Percentiles rank a stretch among this genome's conserved stretches.
These are phyloP conservation scores for Alternaria sp. DNA, from an alignment of 2,329 filamentous ascomycete genomes.

Conservation along the genomic window DNA sequence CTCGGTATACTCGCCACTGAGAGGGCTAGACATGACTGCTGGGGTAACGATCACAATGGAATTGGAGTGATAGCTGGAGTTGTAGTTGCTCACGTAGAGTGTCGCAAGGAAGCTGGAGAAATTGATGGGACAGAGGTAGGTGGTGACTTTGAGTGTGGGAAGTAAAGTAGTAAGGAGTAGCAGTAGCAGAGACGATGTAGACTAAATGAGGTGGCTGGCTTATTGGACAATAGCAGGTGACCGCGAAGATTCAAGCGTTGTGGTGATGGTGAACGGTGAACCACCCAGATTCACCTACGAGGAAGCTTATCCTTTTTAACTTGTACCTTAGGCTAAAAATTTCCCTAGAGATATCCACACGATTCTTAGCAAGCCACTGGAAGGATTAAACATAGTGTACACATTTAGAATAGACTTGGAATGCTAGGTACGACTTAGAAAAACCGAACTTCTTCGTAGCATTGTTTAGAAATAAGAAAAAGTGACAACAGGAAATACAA, in stretches of 20 bases:
- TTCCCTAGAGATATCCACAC: background rate
- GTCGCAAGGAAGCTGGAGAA: background rate
- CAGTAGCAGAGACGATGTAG: background rate
- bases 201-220: background rate
- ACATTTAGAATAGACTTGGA: background rate
- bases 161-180: background rate
- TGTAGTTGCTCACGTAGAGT: background rate
- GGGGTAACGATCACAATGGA: background rate
- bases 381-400: background rate
- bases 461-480: background rate
- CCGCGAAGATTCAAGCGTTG: conserved; percentile 10
- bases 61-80: background rate
- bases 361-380: background rate
- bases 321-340: background rate
- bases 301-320: too few species aligned
- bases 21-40: conserved; percentile 18
- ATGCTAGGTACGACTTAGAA: background rate
- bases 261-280: conserved; percentile 14
- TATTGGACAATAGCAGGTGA: conserved; percentile 8
- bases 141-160: background rate
- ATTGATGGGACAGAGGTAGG: background rate
- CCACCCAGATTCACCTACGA: background rate
- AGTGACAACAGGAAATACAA: background rate
- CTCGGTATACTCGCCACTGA: conserved; percentile 18
- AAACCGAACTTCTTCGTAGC: background rate